A percentile compares a stretch with the other conserved stretches of the same genome.
Conservation (phyloP, 345 rosid species). For the Toxicodendron radicans region DNA sequence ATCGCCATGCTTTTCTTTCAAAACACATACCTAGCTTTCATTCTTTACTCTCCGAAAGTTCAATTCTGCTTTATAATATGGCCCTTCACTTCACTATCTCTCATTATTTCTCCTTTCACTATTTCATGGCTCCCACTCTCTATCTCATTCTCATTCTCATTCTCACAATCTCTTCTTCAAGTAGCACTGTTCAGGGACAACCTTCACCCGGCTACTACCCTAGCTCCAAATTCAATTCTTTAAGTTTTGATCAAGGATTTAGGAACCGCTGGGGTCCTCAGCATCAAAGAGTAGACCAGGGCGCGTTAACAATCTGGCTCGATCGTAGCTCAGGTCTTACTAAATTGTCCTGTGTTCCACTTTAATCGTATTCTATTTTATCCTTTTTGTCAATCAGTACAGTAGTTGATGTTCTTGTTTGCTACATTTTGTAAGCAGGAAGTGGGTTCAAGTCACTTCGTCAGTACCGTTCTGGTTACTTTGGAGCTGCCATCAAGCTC, state of each 20-base stretch:
- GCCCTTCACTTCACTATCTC: background rate
- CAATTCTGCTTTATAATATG: background rate
- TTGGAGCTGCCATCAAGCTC: slow-evolving; percentile 79
- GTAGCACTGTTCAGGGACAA: slow-evolving; percentile 42
- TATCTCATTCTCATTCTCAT: slow-evolving; percentile 23
- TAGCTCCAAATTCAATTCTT: slow-evolving; percentile 45
- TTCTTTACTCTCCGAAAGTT: slow-evolving; percentile 1
- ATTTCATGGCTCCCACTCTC: slow-evolving; percentile 36
- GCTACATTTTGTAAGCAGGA: slow-evolving; percentile 43
- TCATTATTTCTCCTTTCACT: slow-evolving; percentile 7
- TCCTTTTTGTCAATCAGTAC: slow-evolving; percentile 12
- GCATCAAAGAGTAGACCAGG: slow-evolving; percentile 72
- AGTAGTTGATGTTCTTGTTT: background rate
- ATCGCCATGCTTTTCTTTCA: slow-evolving; percentile 22
- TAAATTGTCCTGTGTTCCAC: background rate
- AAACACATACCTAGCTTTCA: background rate
- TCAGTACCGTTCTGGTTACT: slow-evolving; percentile 72
- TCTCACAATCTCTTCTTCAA: slow-evolving; percentile 26
- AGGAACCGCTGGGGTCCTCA: slow-evolving; percentile 84
- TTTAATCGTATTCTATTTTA: background rate
- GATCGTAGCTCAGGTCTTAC: slow-evolving; percentile 58
- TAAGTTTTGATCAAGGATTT: slow-evolving; percentile 53
- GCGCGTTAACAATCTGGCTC: slow-evolving; percentile 67
- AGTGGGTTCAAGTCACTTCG: slow-evolving; percentile 86
- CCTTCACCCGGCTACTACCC: slow-evolving; percentile 92